These are phyloP conservation scores for Tranzscheliella williamsii DNA, from an alignment of 1,284 basidiomycete species.

Conservation along the genomic window DNA sequence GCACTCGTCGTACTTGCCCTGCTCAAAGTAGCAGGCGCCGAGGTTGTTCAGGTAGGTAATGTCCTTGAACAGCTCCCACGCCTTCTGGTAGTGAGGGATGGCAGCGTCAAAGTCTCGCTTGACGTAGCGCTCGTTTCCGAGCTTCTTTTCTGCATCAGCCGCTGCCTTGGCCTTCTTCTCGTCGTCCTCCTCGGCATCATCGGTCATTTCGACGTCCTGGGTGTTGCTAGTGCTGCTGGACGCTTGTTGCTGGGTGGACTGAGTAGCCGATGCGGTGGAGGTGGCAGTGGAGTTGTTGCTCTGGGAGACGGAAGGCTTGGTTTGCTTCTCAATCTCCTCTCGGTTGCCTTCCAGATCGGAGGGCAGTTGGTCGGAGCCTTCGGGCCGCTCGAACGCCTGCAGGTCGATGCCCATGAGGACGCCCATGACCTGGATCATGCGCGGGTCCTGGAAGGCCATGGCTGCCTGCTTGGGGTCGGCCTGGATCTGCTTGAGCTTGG, in stretches of 20 bases:
- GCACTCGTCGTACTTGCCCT: constrained; percentile 84
- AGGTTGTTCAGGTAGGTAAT: constrained; percentile 75
- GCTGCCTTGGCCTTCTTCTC: constrained; percentile 46
- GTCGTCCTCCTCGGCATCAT: constrained; percentile 37
- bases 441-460: constrained; percentile 73
- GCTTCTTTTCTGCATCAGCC: constrained; percentile 62
- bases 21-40: constrained; percentile 87
- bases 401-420: constrained; percentile 93
- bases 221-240: background rate
- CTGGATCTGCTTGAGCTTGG: constrained; percentile 61
- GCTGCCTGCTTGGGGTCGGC: constrained; percentile 55
- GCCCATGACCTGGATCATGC: constrained; percentile 88
- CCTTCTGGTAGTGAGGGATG: constrained; percentile 67
- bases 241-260: constrained; percentile 1
- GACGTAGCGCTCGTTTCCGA: constrained; percentile 83
- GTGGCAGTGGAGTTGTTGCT: constrained; percentile 59
- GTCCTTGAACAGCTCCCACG: constrained; percentile 93
- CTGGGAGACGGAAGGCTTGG: constrained; percentile 21
- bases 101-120: constrained; percentile 67
- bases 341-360: constrained; percentile 64
- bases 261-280: constrained; percentile 3
- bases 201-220: constrained; percentile 33
- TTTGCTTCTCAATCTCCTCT: constrained; percentile 56
- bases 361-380: constrained; percentile 80
- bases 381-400: constrained; percentile 80